A percentile compares a stretch with the other conserved stretches of the same genome.
phyloP scores from a whole-genome alignment of 1,284 basidiomycete genomes.

The Cryptococcus neoformans region DNA sequence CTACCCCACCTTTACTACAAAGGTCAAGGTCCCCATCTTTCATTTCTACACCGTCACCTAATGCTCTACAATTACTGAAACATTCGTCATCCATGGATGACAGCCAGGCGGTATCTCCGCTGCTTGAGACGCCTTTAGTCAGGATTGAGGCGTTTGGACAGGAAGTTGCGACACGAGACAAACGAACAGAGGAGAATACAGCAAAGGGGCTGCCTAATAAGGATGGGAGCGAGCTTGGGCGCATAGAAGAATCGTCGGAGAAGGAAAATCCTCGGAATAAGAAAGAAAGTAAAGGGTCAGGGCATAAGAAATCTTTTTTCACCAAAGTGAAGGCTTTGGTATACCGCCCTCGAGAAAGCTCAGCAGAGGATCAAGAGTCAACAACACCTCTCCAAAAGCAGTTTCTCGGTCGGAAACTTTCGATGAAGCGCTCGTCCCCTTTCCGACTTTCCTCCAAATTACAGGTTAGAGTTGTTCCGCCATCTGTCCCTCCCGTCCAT shows the following conservation, averaged over 20 bases:
- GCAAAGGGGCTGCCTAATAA: not conserved
- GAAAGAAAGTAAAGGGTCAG: not conserved
- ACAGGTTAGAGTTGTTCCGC: not conserved
- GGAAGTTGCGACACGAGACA: conserved; percentile 1
- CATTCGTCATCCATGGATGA: too few relatives aligned
- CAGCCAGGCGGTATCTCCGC: not conserved
- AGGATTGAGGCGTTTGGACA: conserved; percentile 6
- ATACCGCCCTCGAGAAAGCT: not conserved
- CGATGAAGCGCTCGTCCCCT: not conserved
- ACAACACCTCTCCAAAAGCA: not conserved
- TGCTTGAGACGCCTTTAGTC: not conserved
- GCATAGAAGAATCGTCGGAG: not conserved
- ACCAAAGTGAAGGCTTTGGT: not conserved
- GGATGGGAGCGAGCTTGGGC: not conserved
- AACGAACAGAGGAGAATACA: conserved; percentile 1
- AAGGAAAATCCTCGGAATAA: not conserved
- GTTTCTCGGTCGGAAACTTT: not conserved
- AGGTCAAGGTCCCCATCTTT: not conserved
- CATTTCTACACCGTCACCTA: too few relatives aligned
- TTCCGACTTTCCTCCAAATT: not conserved
- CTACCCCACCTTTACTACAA: not conserved
- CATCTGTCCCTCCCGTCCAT: not conserved
- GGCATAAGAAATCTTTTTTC: not conserved
- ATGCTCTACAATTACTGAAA: too few relatives aligned
- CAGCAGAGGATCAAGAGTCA: not conserved